A percentile compares a stretch with the other conserved stretches of the same genome.
Conservation (phyloP, 148 eudicot species). For the Arctostaphylos glauca region DNA sequence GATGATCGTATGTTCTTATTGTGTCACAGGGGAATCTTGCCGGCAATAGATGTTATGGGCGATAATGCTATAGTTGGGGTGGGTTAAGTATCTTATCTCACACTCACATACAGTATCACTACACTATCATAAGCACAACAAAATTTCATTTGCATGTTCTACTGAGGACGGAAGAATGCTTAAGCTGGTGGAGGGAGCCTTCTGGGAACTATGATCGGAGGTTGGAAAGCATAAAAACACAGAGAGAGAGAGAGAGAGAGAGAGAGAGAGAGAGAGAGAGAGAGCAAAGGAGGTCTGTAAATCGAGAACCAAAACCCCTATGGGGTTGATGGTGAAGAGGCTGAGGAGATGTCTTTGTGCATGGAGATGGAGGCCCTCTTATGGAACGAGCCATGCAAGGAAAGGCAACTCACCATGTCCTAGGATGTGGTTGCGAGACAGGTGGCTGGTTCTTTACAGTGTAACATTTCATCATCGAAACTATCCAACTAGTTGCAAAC, state of each 20-base stretch:
- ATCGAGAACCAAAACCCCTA: too few relatives aligned
- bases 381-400: neutral
- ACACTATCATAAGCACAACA: neutral
- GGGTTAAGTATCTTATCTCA: constrained; percentile 22
- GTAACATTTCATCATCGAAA: neutral
- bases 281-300: too few relatives aligned
- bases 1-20: neutral
- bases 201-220: neutral
- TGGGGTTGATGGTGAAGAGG: neutral
- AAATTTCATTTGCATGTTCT: neutral
- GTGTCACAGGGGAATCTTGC: constrained; percentile 73
- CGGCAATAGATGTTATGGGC: constrained; percentile 60
- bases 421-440: neutral
- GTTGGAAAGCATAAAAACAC: too few relatives aligned
- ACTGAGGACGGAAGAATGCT: neutral
- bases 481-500: neutral
- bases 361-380: neutral
- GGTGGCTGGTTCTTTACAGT: neutral
- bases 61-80: constrained; percentile 61
- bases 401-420: neutral
- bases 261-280: too few relatives aligned
- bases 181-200: neutral
- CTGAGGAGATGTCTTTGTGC: neutral
- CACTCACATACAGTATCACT: neutral
- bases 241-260: too few relatives aligned